Base-by-base conservation (phyloP, 2,329 filamentous ascomycete species). In the Venturiaceae sp. region DNA sequence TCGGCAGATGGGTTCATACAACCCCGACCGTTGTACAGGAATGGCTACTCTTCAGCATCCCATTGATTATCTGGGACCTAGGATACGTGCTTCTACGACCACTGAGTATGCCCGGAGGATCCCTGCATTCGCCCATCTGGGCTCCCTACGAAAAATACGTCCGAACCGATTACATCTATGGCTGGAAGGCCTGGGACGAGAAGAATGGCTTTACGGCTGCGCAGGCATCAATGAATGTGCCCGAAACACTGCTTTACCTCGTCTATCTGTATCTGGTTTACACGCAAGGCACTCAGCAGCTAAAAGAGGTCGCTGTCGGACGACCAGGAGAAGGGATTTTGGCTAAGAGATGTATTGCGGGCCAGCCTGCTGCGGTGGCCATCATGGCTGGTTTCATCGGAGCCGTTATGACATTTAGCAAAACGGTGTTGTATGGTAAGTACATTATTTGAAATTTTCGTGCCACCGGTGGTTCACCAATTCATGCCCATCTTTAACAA, bases 61-160 rank as follows among this genome's bases (percentile, higher is more conserved):
- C 88, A 1, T 80, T 94, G 61, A 88, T 95, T 53, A 67, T 83
- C 55, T 95, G 91, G 91, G 91, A 96, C 74, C 23, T 13, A 11
- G 46, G 14, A 8, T 96, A 95, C 75, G 83, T 95, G 44, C 76
- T 95, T 52, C 76, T 89, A 57, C 87, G 91, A 23, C 91, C 91
- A 30, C 82, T 85, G 71, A 88, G 84, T 59, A 94, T 96, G 88
- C 83, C 85, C 0, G 88, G 89, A 64, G 90, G 90, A 16, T 73
- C 72, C 52, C 75, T 87, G 55, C 88, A 95, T 74, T 80, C 75
- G 64, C 87, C 88, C 1, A 66, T 95, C 44, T 96, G 83, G 81
- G 75, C 74, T 32, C 90, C 88, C 0, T 96, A 96, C 74, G 83
- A 81, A 66, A 81, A 94, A 1, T 95, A 96, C 74, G 88, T 86